Evolutionary conservation across 2,329 filamentous ascomycete species (phyloP).

Genomic region (Fusarium nanum): DNA sequence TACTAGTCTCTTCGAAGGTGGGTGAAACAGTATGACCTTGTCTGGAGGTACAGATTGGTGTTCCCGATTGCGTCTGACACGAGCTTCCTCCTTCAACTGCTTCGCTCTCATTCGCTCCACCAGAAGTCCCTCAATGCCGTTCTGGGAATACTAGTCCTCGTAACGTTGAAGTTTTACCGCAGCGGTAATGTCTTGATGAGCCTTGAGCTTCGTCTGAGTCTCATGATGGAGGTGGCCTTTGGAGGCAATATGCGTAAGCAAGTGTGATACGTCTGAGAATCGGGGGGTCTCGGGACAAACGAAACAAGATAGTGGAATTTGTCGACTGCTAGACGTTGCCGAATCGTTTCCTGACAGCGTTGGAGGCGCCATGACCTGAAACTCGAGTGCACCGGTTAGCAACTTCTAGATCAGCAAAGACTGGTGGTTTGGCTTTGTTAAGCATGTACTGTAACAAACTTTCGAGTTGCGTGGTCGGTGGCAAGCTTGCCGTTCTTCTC

Average conservation of each 20-base stretch:
- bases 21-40: slow-evolving; percentile 37
- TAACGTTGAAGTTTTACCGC: slow-evolving; percentile 73
- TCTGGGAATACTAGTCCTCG: slow-evolving; percentile 79
- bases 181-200: slow-evolving; percentile 74
- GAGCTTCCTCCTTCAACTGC: slow-evolving; percentile 71
- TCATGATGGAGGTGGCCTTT: slow-evolving; percentile 90
- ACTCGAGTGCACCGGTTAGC: slow-evolving; percentile 33
- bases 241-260: slow-evolving; percentile 91
- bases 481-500: slow-evolving; percentile 3
- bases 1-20: too few species aligned
- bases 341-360: slow-evolving; percentile 35
- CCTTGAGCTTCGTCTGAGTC: slow-evolving; percentile 82
- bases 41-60: slow-evolving; percentile 24
- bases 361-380: slow-evolving; percentile 55
- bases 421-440: slow-evolving; percentile 3
- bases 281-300: slow-evolving; percentile 83
- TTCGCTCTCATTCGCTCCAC: slow-evolving; percentile 83
- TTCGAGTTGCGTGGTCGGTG: not conserved
- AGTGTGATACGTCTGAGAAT: slow-evolving; percentile 91
- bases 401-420: not conserved
- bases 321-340: slow-evolving; percentile 43
- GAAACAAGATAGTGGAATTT: slow-evolving; percentile 79
- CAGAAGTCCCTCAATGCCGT: slow-evolving; percentile 78
- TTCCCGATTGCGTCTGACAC: slow-evolving; percentile 60
- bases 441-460: not conserved